Evolutionary conservation across 1,284 basidiomycete genomes (phyloP), one percentile per base, ranked within the genome.

Genomic region (Trichosporon ovoides): DNA sequence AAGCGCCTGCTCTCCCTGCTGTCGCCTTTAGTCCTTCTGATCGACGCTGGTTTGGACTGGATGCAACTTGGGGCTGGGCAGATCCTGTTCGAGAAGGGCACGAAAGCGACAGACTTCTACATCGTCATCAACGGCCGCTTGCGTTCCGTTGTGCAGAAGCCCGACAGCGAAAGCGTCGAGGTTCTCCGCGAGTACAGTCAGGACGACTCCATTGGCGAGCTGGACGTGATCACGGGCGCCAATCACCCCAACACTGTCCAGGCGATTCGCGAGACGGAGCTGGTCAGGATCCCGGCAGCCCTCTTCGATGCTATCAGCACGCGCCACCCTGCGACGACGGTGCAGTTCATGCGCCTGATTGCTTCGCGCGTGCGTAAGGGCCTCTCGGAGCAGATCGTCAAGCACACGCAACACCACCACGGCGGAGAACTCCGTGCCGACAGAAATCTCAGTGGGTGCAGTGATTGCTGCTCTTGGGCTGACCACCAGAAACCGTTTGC

Each of bases 161-260:
- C 82, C 31, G 86, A 85, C 6, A 85, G 83, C 33, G 77, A 63
- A 24, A 58, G 78, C 7, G 86, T 96, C 37, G 85, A 85, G 24
- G 93, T 97, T 50, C 81, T 89, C 3, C 90, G 86, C 20, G 95
- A 98, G 79, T 97, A 95, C 69, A 94, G 96, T 46, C 94, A 98
- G 74, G 94, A 82, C 55, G 81, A 83, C 59, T 81, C 80, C 12
- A 81, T 83, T 24, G 82, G 82, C 33, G 93, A 97, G 73, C 82
- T 98, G n/a, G 96, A 98, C 72, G 95, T 96, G 53, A 98, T 99
- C 68, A 97, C 94, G 7, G 89, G 87, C 64, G 88, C 87, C n/a
- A 83, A 84, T 3, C 83, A 96, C 61, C 83, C 87, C 53, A 93
- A 87, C 56, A 98, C 95, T 1, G 84, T 98, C 11, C 95, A 98